Percentiles rank a stretch among this genome's conserved stretches.
Conservation (phyloP, 345 rosid species). For the Trapa bicornis region DNA sequence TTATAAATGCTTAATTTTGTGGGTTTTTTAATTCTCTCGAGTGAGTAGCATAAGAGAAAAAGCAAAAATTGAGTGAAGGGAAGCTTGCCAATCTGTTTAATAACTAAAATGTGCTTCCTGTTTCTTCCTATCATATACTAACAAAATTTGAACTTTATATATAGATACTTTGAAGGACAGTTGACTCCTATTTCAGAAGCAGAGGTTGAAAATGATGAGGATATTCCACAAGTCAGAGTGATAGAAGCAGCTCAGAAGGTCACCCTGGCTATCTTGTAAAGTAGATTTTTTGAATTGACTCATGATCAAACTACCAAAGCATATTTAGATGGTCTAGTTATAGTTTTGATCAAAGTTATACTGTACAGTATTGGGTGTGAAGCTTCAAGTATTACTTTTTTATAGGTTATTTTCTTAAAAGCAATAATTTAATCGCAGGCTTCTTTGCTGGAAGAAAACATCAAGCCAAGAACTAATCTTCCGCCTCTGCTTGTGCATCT, state of each 20-base stretch:
- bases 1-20: too few species aligned
- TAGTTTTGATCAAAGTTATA: neutral
- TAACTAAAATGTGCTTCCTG: neutral
- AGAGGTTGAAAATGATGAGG: constrained; percentile 34
- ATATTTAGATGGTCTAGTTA: neutral
- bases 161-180: constrained; percentile 85
- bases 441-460: constrained; percentile 74
- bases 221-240: constrained; percentile 36
- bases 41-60: neutral
- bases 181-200: constrained; percentile 54
- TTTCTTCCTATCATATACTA: neutral
- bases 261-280: neutral
- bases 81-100: neutral
- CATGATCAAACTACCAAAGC: neutral
- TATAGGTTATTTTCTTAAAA: neutral
- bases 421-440: constrained; percentile 30
- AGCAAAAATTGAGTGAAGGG: neutral
- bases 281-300: neutral
- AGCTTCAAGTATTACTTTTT: neutral
- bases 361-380: neutral
- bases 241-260: constrained; percentile 94
- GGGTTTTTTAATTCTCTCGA: too few species aligned
- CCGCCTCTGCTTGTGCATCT: constrained; percentile 80
- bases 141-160: neutral
- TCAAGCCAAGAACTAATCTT: constrained; percentile 68